phyloP scores from a whole-genome alignment of 2,329 filamentous ascomycete species.

The Penicillium sp. region DNA sequence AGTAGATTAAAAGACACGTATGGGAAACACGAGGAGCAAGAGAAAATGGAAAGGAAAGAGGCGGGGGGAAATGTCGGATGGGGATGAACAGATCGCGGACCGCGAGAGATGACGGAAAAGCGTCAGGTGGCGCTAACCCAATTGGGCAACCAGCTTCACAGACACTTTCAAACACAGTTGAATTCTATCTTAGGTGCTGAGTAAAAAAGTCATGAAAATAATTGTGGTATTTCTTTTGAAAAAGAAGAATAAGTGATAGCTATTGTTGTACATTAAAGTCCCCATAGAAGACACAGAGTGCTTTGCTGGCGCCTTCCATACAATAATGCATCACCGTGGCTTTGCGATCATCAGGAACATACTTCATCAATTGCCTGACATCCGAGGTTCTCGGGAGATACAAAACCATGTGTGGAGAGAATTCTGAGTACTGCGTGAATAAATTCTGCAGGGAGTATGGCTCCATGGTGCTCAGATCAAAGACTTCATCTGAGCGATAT shows the following conservation, averaged over 20 bases:
- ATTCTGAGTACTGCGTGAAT: constrained; percentile 54
- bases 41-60: constrained; percentile 4
- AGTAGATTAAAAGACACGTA: not conserved
- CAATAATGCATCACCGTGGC: constrained; percentile 83
- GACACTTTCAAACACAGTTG: not conserved
- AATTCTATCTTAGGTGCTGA: too few relatives aligned
- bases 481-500: constrained; percentile 63
- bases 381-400: constrained; percentile 84
- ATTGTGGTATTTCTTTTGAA: too few relatives aligned
- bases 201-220: too few relatives aligned
- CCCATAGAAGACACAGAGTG: constrained; percentile 56
- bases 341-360: constrained; percentile 47
- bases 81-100: too few relatives aligned
- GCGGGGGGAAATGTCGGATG: constrained; percentile 2
- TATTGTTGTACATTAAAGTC: constrained; percentile 41
- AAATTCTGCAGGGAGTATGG: constrained; percentile 69
- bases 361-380: constrained; percentile 65
- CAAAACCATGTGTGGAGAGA: constrained; percentile 57
- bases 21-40: constrained; percentile 1
- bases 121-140: constrained; percentile 19
- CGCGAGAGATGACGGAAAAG: constrained; percentile 2
- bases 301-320: constrained; percentile 81
- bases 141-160: constrained; percentile 25
- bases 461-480: constrained; percentile 79
- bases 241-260: not conserved